Evolutionary conservation across 2,329 filamentous ascomycete species (phyloP), one percentile per base, ranked within the genome.

Genomic region (Colletotrichum euphorbiae): DNA sequence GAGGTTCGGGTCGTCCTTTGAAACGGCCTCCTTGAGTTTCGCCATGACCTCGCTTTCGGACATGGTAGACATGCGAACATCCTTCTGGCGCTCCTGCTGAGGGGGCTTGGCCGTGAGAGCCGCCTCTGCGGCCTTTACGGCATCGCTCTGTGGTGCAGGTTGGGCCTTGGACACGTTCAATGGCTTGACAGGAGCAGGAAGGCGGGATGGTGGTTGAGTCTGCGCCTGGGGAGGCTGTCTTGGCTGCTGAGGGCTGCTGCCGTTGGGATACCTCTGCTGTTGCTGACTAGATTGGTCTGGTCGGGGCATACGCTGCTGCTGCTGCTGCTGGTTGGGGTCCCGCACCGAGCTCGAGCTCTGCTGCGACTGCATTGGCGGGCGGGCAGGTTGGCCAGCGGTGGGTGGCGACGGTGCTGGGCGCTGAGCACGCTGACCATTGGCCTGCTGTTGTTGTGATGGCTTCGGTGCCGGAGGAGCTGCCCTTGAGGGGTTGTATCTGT

Each of bases 21-120:
- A 98, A 1, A 99, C 96, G 7, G 96, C 95, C 72, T 97, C 93
- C 77, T 94, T 92, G 61, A 99, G 86, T 77, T 94, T 96, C 72
- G 93, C 91, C 96, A 99, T 99, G 65, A 99, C 96, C 79, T 99
- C 95, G 71, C 87, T 91, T 81, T 99, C 96, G 9, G 93, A 93
- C 96, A 99, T 98, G 74, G 93, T 97, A 42, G 95, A 98, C 94
- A 99, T 98, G 76, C 96, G 93, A 55, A 96, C 93, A 80, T 98
- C 96, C 81, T 97, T 94, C 80, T 93, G 90, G 70, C 93, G 90
- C 74, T 94, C 90, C 33, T 89, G 80, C 3, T 90, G 80, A 28
- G 89, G 77, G 50, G 92, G 91, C 81, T 97, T 96, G 75, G 95
- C 91, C 15, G 92, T 95, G 63, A 98, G 86, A 9, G 94, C 94